These are phyloP conservation scores for Tylopilus subfusipes DNA, from an alignment of 768 basidiomycete genomes.

Conservation along the genomic window DNA sequence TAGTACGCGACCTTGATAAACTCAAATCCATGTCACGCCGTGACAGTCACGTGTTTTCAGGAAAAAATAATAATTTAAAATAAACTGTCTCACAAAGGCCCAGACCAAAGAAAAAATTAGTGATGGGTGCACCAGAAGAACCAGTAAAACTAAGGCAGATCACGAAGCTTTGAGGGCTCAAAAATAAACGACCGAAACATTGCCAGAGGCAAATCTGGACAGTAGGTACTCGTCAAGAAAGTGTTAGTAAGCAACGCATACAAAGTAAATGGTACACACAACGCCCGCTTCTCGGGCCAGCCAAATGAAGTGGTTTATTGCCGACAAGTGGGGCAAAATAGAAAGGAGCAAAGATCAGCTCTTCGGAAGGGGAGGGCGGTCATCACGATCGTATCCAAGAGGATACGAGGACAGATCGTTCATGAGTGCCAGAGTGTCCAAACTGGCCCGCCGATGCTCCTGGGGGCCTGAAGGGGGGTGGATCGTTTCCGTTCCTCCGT, in stretches of 20 bases:
- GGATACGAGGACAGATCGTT: slow-evolving; percentile 83
- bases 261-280: slow-evolving; percentile 29
- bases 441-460: slow-evolving; percentile 66
- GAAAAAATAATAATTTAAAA: slow-evolving; percentile 5
- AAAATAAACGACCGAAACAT: slow-evolving; percentile 5
- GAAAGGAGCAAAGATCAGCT: slow-evolving; percentile 12
- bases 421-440: slow-evolving; percentile 82
- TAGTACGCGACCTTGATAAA: slow-evolving; percentile 23
- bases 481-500: slow-evolving; percentile 41
- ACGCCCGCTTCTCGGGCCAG: slow-evolving; percentile 27
- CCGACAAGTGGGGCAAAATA: slow-evolving; percentile 3
- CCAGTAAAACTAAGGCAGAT: not conserved
- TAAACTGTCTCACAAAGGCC: slow-evolving; percentile 9
- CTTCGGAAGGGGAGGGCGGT: slow-evolving; percentile 28
- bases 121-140: not conserved
- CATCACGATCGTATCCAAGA: slow-evolving; percentile 59
- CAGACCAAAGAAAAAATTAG: slow-evolving; percentile 10
- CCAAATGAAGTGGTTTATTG: slow-evolving; percentile 19
- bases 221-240: slow-evolving; percentile 16
- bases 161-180: slow-evolving; percentile 2
- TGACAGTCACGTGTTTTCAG: slow-evolving; percentile 10
- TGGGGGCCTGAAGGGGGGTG: slow-evolving; percentile 37
- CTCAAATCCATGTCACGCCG: slow-evolving; percentile 20
- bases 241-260: slow-evolving; percentile 18
- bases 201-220: slow-evolving; percentile 1